Base-by-base conservation (phyloP, 768 basidiomycete species). In the Suillus discolor region DNA sequence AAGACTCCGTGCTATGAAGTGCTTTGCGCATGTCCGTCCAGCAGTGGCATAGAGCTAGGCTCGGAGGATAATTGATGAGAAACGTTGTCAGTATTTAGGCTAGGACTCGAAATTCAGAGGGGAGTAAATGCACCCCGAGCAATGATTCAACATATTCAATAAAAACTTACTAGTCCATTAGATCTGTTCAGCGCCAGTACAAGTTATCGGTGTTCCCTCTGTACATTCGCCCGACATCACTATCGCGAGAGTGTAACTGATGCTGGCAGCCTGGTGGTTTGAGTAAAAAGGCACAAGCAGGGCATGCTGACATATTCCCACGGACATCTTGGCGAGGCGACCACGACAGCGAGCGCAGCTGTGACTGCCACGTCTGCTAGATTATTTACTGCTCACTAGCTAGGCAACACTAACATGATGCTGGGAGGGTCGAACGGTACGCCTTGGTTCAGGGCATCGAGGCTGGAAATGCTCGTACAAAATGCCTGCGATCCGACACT, bases 401-500 rank as follows among this genome's bases (percentile, higher is more conserved):
- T 34, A 42, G 15, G 39, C 3, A 18, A 41, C 20, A 60, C 12
- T 25, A 18, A 53, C 66, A 13, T 42, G 41, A 88, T 88, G 86
- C 71, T 89, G 68, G 77, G 80, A 28, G 85, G 83, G 66, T 79
- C 83, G 49, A 79, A 85, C 44, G 77, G 74, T n/a, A 66, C 82
- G 68, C 80, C 78, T 61, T 88, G 87, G 86, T 76, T 81, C 72
- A 83, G 80, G 65, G 78, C 83, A 1, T 90, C 90, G 23, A 85
- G 85, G 16, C 82, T 93, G 42, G 89, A 94, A 70, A 78, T 89
- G 36, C 84, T 94, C 66, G 83, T 93, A 68, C 85, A 91, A 62
- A 87, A 92, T 54, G 93, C 94, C 13, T 97, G 95, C 79, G 94
- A 96, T 68, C 91, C 96, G 0, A 86, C 89, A 6, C 82, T 93